phyloP scores from a whole-genome alignment of 768 basidiomycete genomes.

The Suillus subluteus region DNA sequence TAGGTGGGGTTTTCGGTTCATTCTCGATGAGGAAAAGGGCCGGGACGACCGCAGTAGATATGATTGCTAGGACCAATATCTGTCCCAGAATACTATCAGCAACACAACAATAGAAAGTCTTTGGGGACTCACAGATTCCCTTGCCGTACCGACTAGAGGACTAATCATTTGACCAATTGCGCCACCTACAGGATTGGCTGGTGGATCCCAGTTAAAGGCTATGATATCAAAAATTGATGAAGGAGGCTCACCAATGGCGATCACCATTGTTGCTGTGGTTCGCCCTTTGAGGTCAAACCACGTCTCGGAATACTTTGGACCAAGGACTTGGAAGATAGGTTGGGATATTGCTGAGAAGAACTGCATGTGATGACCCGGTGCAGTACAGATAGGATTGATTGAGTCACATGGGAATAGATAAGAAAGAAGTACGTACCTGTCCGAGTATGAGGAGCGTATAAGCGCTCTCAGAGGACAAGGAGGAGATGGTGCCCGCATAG shows the following conservation, averaged over 20 bases:
- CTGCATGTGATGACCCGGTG: slow-evolving; percentile 36
- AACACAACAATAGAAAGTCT: not conserved
- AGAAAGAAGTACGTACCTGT: slow-evolving; percentile 49
- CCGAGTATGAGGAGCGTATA: slow-evolving; percentile 73
- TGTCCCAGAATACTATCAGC: slow-evolving; percentile 27
- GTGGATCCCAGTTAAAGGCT: not conserved
- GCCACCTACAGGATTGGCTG: slow-evolving; percentile 75
- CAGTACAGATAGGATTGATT: not conserved
- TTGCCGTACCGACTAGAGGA: slow-evolving; percentile 56
- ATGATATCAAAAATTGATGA: not conserved
- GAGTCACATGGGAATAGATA: not conserved
- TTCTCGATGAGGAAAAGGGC: slow-evolving; percentile 59
- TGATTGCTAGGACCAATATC: slow-evolving; percentile 74
- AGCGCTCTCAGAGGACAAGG: slow-evolving; percentile 52
- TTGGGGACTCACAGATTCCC: slow-evolving; percentile 58
- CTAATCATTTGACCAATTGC: slow-evolving; percentile 77
- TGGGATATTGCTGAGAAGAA: slow-evolving; percentile 66
- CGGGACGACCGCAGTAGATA: slow-evolving; percentile 65
- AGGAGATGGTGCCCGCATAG: slow-evolving; percentile 66
- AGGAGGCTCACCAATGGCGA: slow-evolving; percentile 44
- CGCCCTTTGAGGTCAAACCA: slow-evolving; percentile 82
- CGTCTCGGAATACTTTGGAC: slow-evolving; percentile 78
- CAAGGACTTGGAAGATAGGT: slow-evolving; percentile 76
- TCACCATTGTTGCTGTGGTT: slow-evolving; percentile 75
- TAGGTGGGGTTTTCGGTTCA: slow-evolving; percentile 78